Evolutionary conservation across 2,329 filamentous ascomycete genomes (phyloP), one percentile per base, ranked within the genome.

Genomic region (Trichoderma brevicompactum): DNA sequence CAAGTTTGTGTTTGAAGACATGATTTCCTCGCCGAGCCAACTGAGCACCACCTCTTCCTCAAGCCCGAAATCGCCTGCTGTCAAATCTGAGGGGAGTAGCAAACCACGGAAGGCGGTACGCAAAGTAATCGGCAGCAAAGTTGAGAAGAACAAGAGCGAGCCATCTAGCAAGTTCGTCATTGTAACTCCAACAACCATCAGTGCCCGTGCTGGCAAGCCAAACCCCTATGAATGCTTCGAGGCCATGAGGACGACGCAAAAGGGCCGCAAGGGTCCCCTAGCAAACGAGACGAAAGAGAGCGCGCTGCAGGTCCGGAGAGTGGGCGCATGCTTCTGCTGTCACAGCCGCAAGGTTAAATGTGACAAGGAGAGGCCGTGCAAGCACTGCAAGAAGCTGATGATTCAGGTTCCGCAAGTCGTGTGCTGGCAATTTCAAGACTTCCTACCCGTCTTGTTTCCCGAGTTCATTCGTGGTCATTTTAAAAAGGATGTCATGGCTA

Each of bases 401-500:
- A 72, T 77, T 2, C 75, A 79, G 56, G 77, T 85, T 13, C 84
- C 84, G 1, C 82, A 85, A 69, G 80, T 83, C 19, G 78, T 87
- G 28, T 87, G 85, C 75, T 87, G 85, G 85, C 83, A 84, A 71
- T 87, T 87, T 66, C 78, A 80, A 46, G 84, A 87, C 71, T 87
- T 87, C 66, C 67, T 83, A 7, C 76, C 78, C 0, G 77, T 82
- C 2, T 70, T 87, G 32, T 86, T 87, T 64, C 85, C 85, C 5
- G 75, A 76, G 8, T 81, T 85, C 64, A 80, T 86, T 41, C 78
- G 84, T 7, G 71, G 71, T 0, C 85, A 87, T 70, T 80, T 87
- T 66, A 75, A 73, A 52, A 82, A 80, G 68, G 82, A 85, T 2
- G 78, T 81, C 66, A 83, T 86, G 76, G 67, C 72, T 9, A 73